Evolutionary conservation across 2,329 filamentous ascomycete species (phyloP).

Genomic region (Dryadomyces quercus-mongolicae): DNA sequence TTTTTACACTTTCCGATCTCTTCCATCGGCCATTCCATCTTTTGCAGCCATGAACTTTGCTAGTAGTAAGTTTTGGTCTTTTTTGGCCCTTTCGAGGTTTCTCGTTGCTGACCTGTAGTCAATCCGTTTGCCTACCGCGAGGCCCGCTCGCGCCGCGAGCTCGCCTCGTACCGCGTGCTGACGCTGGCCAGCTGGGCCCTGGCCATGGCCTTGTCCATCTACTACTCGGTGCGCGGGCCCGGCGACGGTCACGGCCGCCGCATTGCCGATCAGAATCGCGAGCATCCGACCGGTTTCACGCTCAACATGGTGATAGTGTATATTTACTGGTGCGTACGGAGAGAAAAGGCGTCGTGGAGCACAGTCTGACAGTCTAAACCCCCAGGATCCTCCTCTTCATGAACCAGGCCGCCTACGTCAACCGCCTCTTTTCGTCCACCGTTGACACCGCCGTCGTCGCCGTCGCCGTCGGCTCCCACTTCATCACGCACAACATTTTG

Average conservation of each 20-base stretch:
- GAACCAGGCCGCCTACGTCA: background rate
- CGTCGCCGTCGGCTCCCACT: conserved; percentile 69
- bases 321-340: conserved; percentile 68
- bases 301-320: conserved; percentile 52
- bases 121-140: conserved; percentile 70
- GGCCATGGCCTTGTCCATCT: conserved; percentile 58
- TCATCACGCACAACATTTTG: conserved; percentile 75
- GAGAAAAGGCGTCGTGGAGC: no score
- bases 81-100: background rate
- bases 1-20: background rate
- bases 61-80: background rate
- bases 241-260: conserved; percentile 20
- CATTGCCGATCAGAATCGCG: conserved; percentile 65
- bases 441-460: conserved; percentile 43
- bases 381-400: conserved; percentile 27
- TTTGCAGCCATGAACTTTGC: background rate
- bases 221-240: conserved; percentile 54
- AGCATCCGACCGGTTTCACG: conserved; percentile 59
- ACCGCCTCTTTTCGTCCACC: conserved; percentile 13
- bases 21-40: background rate
- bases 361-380: background rate
- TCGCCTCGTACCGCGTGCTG: conserved; percentile 65
- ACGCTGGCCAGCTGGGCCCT: conserved; percentile 65
- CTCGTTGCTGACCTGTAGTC: conserved; percentile 28
- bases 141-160: conserved; percentile 44